Conservation (phyloP, 345 rosid genomes). For the Aegle marmelos region DNA sequence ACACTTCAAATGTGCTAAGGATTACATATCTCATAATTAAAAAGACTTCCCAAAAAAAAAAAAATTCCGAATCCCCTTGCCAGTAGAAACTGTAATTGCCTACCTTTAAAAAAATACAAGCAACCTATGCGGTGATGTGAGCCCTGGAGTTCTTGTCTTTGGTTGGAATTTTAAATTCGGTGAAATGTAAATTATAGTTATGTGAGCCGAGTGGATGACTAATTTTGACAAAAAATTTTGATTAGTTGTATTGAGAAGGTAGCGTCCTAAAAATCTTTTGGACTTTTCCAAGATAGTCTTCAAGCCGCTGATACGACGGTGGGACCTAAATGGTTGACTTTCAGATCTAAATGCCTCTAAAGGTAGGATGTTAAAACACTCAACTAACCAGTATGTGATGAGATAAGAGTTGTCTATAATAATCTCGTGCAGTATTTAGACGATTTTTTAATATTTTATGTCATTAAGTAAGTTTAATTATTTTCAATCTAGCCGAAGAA, state of each 20-base stretch:
- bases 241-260: background rate
- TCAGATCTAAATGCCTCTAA: background rate
- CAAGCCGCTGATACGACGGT: background rate
- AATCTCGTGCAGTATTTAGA: too few species aligned
- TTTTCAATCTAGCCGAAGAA: too few species aligned
- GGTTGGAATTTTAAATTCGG: background rate
- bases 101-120: too few species aligned
- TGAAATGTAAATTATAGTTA: background rate
- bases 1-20: too few species aligned
- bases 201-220: background rate
- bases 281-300: background rate
- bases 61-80: too few species aligned
- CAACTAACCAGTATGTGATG: background rate
- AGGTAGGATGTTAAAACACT: background rate
- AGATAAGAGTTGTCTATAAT: too few species aligned
- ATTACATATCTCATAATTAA: too few species aligned
- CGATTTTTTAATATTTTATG: too few species aligned
- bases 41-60: too few species aligned
- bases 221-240: background rate
- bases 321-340: background rate
- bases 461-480: too few species aligned
- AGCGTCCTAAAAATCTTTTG: background rate
- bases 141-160: background rate
- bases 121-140: background rate
- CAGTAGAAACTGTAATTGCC: too few species aligned